These are phyloP conservation scores for Aspergillus intermedius DNA, from an alignment of 2,329 filamentous ascomycete genomes.

Conservation along the genomic window DNA sequence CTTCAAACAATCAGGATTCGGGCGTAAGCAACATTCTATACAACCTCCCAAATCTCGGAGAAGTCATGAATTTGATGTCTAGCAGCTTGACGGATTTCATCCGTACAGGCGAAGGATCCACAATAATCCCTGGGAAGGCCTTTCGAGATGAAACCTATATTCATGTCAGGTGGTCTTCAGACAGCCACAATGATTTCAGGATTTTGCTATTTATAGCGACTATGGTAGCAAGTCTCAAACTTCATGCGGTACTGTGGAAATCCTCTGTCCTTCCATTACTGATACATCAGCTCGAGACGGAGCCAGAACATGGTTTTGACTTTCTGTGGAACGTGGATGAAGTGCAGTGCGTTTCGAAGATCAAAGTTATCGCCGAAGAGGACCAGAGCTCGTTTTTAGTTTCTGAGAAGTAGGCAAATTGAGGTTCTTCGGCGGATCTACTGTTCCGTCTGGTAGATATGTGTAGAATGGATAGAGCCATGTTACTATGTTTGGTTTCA, in stretches of 20 bases:
- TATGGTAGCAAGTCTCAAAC: not conserved
- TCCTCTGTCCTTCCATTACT: not conserved
- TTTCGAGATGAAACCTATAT: slow-evolving; percentile 20
- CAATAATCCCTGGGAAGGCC: slow-evolving; percentile 11
- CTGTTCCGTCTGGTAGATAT: too few relatives aligned
- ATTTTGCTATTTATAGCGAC: slow-evolving; percentile 16
- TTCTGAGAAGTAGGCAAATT: not conserved
- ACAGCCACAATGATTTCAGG: slow-evolving; percentile 12
- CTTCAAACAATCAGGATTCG: too few relatives aligned
- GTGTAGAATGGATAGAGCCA: too few relatives aligned
- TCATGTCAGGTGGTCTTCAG: slow-evolving; percentile 25
- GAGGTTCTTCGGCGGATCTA: too few relatives aligned
- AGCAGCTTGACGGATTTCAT: slow-evolving; percentile 10
- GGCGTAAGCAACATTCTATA: not conserved
- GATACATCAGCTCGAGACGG: not conserved
- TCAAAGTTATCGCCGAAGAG: not conserved
- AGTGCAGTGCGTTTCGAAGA: not conserved
- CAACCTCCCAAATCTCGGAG: not conserved
- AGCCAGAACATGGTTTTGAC: not conserved
- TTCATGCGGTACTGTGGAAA: not conserved
- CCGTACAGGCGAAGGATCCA: slow-evolving; percentile 8
- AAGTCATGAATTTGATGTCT: slow-evolving; percentile 5
- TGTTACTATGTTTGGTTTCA: too few relatives aligned
- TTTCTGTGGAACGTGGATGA: not conserved
- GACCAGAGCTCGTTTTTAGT: not conserved